phyloP scores from a whole-genome alignment of 2,329 filamentous ascomycete genomes.

The Bipolaris zeicola region DNA sequence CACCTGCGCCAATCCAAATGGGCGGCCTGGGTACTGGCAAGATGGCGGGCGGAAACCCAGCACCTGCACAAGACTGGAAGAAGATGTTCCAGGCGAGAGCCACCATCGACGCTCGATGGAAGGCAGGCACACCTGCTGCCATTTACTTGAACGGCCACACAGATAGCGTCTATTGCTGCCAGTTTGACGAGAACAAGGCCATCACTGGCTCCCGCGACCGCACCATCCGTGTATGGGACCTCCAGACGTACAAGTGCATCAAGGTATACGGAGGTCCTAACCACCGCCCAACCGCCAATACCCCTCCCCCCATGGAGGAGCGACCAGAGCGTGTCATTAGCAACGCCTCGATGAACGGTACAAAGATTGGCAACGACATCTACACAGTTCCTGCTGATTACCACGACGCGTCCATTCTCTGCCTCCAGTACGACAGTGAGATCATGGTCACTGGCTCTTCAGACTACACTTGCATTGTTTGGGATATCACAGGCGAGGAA shows the following conservation, averaged over 20 bases:
- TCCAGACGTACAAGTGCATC: constrained; percentile 82
- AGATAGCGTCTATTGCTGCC: constrained; percentile 96
- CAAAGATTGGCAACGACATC: constrained; percentile 52
- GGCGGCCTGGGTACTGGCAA: constrained; percentile 61
- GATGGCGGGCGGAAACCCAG: constrained; percentile 54
- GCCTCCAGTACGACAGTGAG: constrained; percentile 89
- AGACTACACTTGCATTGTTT: constrained; percentile 88
- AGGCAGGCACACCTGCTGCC: constrained; percentile 74
- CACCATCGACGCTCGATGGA: constrained; percentile 80
- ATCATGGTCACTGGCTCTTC: constrained; percentile 96
- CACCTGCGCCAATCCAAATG: constrained; percentile 55
- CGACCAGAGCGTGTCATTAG: constrained; percentile 53
- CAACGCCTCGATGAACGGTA: constrained; percentile 56
- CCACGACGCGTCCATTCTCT: constrained; percentile 92
- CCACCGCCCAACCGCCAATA: constrained; percentile 59
- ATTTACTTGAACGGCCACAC: constrained; percentile 92
- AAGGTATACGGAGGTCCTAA: constrained; percentile 83
- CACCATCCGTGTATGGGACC: constrained; percentile 95
- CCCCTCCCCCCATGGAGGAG: constrained; percentile 49
- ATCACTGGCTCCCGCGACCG: constrained; percentile 95
- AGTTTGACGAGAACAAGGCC: constrained; percentile 98
- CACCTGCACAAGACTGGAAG: constrained; percentile 74
- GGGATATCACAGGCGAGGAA: constrained; percentile 77
- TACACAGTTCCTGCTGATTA: constrained; percentile 60
- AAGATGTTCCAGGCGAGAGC: constrained; percentile 79